Conservation (phyloP, 768 basidiomycete species). For the Tylopilus rubrobrunneus region DNA sequence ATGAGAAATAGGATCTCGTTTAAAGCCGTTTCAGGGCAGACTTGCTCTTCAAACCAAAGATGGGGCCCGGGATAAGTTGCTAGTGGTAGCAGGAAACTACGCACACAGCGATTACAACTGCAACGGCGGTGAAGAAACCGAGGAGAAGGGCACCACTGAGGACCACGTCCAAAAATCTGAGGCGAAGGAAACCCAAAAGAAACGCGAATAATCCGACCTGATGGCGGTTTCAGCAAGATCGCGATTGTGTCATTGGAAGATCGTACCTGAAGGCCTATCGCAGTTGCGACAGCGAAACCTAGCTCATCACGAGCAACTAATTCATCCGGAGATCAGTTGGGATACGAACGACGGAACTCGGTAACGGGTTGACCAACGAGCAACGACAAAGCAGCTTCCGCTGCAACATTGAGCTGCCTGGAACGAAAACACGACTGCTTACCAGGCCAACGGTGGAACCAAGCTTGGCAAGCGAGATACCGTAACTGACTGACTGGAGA, state of each 20-base stretch:
- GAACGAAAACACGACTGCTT: slow-evolving; percentile 30
- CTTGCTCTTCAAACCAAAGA: too few relatives aligned
- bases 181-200: slow-evolving; percentile 26
- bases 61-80: too few relatives aligned
- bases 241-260: slow-evolving; percentile 2
- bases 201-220: slow-evolving; percentile 86
- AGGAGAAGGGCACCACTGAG: slow-evolving; percentile 83
- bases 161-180: slow-evolving; percentile 93
- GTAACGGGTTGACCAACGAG: slow-evolving; percentile 84
- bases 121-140: slow-evolving; percentile 84
- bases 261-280: slow-evolving; percentile 76
- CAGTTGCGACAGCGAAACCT: slow-evolving; percentile 68
- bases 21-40: too few relatives aligned
- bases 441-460: too few relatives aligned
- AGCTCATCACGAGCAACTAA: slow-evolving; percentile 39
- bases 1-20: too few relatives aligned
- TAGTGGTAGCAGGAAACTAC: too few relatives aligned
- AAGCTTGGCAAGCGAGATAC: too few relatives aligned
- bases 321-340: too few relatives aligned
- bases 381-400: slow-evolving; percentile 85
- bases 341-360: slow-evolving; percentile 46
- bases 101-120: slow-evolving; percentile 80
- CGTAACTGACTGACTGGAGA: slow-evolving; percentile 19
- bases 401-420: slow-evolving; percentile 75
- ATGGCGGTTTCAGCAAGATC: background rate